A percentile compares a stretch with the other conserved stretches of the same genome.
These are phyloP conservation scores for Dianthus caryophyllus DNA, from an alignment of 148 eudicot genomes.

Conservation along the genomic window DNA sequence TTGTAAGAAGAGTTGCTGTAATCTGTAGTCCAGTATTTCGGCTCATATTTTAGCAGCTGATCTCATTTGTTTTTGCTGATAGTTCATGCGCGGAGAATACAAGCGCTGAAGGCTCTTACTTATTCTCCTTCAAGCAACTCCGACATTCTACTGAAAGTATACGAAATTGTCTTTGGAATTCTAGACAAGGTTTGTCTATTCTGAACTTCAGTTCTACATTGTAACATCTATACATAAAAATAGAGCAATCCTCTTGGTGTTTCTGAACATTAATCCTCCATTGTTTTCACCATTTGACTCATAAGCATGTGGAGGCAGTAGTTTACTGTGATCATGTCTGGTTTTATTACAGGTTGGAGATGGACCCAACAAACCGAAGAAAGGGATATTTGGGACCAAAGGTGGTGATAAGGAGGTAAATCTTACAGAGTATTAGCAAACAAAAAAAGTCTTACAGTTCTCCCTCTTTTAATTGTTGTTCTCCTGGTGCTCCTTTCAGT, in stretches of 20 bases:
- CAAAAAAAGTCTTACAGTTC: neutral
- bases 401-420: conserved; percentile 97
- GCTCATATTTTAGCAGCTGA: conserved; percentile 6
- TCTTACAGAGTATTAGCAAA: neutral
- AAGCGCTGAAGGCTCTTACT: conserved; percentile 94
- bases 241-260: neutral
- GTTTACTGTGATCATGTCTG: neutral
- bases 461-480: neutral
- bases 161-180: conserved; percentile 86
- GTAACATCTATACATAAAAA: conserved; percentile 1
- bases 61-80: conserved; percentile 21
- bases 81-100: conserved; percentile 95
- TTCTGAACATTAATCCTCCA: neutral
- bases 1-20: neutral
- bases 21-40: neutral
- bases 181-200: conserved; percentile 73
- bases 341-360: conserved; percentile 69
- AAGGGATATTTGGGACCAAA: conserved; percentile 84
- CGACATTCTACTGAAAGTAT: conserved; percentile 69
- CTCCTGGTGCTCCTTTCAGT: conserved; percentile 1
- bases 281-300: too few species aligned
- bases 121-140: conserved; percentile 87
- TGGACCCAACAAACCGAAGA: conserved; percentile 79
- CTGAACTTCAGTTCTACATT: conserved; percentile 4
- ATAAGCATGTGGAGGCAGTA: neutral